phyloP scores from a whole-genome alignment of 129 eudicot genomes.

The Tanacetum coccineum region DNA sequence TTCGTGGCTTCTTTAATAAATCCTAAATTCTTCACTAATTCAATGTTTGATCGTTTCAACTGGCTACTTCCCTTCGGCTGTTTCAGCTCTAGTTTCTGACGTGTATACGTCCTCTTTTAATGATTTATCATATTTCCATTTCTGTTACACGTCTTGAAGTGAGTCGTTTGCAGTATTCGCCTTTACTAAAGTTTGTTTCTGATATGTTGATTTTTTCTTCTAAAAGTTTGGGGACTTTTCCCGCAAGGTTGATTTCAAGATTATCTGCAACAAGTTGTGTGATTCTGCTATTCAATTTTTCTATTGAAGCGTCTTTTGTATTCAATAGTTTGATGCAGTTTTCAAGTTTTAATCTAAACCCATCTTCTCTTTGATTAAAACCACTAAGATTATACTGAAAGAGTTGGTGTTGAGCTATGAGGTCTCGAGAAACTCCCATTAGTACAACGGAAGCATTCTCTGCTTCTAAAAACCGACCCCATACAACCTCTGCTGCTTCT shows the following conservation, averaged over 20 bases:
- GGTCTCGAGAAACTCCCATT: conserved; percentile 78
- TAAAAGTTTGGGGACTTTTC: conserved; percentile 41
- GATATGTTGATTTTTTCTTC: conserved; percentile 60
- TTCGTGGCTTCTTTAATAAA: conserved; percentile 70
- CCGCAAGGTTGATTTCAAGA: conserved; percentile 39
- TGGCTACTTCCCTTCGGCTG: conserved; percentile 57
- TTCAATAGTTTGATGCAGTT: conserved; percentile 47
- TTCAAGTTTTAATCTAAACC: conserved; percentile 46
- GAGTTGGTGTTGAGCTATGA: conserved; percentile 54
- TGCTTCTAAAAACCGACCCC: conserved; percentile 86
- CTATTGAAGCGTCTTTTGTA: conserved; percentile 45
- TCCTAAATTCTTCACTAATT: conserved; percentile 68
- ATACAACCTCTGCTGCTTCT: conserved; percentile 80
- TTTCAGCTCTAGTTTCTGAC: conserved; percentile 58
- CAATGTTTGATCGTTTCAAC: conserved; percentile 73
- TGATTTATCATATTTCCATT: conserved; percentile 51
- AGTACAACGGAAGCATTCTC: conserved; percentile 73
- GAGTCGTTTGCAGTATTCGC: conserved; percentile 41
- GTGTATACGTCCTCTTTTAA: conserved; percentile 49
- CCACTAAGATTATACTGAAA: conserved; percentile 41
- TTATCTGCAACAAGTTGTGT: conserved; percentile 44
- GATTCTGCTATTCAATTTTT: conserved; percentile 43
- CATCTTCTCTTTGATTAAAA: conserved; percentile 57
- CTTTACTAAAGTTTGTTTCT: conserved; percentile 39
- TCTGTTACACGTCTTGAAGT: conserved; percentile 42